Base-by-base conservation (phyloP, 345 rosid genomes). In the Erucastrum elatum region DNA sequence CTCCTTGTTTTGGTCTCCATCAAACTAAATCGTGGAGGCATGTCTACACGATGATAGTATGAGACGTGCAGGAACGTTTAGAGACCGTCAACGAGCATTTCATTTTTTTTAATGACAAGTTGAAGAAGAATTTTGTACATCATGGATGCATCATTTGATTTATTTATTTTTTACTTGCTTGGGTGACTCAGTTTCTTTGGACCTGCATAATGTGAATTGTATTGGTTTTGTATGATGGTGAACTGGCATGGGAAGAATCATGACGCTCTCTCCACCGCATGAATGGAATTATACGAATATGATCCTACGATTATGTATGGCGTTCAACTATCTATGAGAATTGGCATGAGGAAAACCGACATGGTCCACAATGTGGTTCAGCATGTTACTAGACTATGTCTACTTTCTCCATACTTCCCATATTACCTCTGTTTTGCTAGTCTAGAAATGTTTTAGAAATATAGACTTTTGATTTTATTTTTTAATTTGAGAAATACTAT, bases 21-120 rank as follows among this genome's bases (percentile, higher is more conserved):
- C 63, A 27, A 59, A 59, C 63, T 59, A 25, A 59, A 59, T 59
- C 63, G n/a, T 59, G 63, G 63, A 59, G 31, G 63, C 63, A 59
- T 59, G 63, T 59, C 31, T 26, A 59, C 63, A 59, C 63, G 63
- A 25, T 59, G 31, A n/a, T 59, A 26, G 31, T 59, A 26, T 59
- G 31, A 59, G 33, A 59, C 63, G 63, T 59, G 63, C 33, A 59
- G 63, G 63, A 59, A 59, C 63, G 63, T 59, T 59, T 10, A 59
- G n/a, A 9, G 31, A 59, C 9, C n/a, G 63, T 59, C 63, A 59
- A 59, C 63, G 63, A 59, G 63, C 31, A 13, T 59, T 59, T 25
- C 31, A 27, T 25, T 25, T 6, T 6, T 59, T 59, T 59, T 59
- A 59, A 25, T 59, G n/a, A 59, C 63, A 59, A 58, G 15, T 25